A percentile compares a stretch with the other conserved stretches of the same genome.
Evolutionary conservation across 768 basidiomycete genomes (phyloP).

Genomic region (Suillus americanus): DNA sequence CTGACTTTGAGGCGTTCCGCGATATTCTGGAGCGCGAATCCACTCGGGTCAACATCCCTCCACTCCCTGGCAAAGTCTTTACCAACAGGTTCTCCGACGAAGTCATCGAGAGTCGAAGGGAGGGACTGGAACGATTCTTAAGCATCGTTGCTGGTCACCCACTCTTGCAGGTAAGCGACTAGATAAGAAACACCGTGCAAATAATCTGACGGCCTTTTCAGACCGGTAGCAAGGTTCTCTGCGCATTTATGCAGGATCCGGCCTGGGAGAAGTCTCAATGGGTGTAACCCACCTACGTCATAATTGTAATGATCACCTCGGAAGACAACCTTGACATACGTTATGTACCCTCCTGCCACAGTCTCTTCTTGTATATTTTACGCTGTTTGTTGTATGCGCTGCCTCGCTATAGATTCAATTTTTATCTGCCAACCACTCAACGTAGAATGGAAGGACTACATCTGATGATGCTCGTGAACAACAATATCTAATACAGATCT

Average conservation of each 20-base stretch:
- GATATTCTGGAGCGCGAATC: conserved; percentile 97
- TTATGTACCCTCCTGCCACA: neutral
- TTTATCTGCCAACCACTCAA: neutral
- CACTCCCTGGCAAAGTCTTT: conserved; percentile 97
- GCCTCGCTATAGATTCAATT: neutral
- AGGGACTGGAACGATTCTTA: conserved; percentile 92
- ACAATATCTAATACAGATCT: conserved; percentile 79
- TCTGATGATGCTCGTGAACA: conserved; percentile 54
- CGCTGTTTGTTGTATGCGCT: neutral
- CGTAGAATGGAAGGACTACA: neutral
- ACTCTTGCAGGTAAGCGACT: conserved; percentile 74
- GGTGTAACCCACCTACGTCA: conserved; percentile 42
- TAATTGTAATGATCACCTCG: neutral
- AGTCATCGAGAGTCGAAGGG: conserved; percentile 88
- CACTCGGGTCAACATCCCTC: conserved; percentile 96
- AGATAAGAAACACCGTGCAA: neutral
- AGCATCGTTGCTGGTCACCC: conserved; percentile 98
- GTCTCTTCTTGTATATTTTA: conserved; percentile 2
- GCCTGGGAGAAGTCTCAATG: conserved; percentile 85
- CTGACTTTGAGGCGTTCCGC: conserved; percentile 94
- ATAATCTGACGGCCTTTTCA: conserved; percentile 29
- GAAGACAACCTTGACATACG: neutral
- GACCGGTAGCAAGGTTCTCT: conserved; percentile 97
- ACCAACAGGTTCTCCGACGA: conserved; percentile 98
- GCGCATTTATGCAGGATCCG: conserved; percentile 93